A percentile compares a stretch with the other conserved stretches of the same genome.
These are phyloP conservation scores for Echria macrotheca DNA, from an alignment of 495 filamentous ascomycete genomes.

Conservation along the genomic window DNA sequence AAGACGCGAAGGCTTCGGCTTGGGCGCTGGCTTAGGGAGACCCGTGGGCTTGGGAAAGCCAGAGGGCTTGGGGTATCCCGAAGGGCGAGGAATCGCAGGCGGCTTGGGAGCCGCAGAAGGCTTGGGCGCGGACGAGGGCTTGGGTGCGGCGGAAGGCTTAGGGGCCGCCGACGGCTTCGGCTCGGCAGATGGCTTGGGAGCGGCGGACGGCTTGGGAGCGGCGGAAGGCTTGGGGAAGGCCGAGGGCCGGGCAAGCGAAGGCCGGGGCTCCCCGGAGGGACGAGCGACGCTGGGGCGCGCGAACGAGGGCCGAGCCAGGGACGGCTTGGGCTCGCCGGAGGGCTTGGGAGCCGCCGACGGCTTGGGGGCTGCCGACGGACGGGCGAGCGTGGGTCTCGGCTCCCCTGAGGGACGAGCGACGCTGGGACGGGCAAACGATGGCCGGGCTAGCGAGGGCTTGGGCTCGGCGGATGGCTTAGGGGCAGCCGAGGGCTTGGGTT, in stretches of 20 bases:
- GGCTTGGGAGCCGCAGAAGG: too few relatives aligned
- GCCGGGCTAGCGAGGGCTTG: not conserved
- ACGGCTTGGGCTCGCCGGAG: not conserved
- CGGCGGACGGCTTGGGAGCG: not conserved
- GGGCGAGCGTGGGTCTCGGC: not conserved
- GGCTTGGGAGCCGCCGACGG: not conserved
- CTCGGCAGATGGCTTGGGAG: not conserved
- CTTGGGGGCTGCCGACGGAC: not conserved
- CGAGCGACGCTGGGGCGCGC: not conserved
- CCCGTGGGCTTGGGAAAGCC: too few relatives aligned
- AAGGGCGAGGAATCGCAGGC: too few relatives aligned
- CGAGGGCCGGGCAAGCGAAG: not conserved
- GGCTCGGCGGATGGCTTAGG: not conserved
- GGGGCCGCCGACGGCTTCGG: not conserved
- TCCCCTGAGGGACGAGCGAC: not conserved
- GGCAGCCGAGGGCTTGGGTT: constrained; percentile 22
- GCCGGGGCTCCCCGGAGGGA: not conserved
- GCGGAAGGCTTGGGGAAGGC: not conserved
- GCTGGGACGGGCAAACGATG: not conserved
- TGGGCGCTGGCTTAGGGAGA: too few relatives aligned
- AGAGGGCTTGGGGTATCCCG: too few relatives aligned
- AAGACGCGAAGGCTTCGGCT: too few relatives aligned
- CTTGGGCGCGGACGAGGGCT: not conserved
- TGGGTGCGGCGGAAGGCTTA: too few relatives aligned
- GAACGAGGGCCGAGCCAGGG: not conserved